Evolutionary conservation across 2,329 filamentous ascomycete species (phyloP), one percentile per base, ranked within the genome.

Genomic region (Aspergillus sp.): DNA sequence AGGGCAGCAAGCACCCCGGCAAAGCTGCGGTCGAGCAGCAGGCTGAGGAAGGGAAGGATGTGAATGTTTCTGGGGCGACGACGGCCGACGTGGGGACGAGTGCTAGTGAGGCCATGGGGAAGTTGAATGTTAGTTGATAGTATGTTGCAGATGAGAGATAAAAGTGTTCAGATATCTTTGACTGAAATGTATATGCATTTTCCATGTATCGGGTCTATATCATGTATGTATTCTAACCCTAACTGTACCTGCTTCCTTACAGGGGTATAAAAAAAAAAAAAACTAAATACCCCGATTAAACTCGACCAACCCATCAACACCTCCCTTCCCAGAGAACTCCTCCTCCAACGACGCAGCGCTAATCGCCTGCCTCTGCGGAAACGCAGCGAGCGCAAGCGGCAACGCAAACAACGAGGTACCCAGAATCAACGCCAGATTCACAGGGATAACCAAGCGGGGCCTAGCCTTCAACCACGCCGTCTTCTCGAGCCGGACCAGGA

Each of bases 261-360:
- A 2, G 19, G 19, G 19, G 19, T 19, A 19, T 19, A 19, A 1
- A 19, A 19, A 12, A 3, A 26, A 38, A 39, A 44, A 39, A 27
- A 36, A n/a, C 70, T 73, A 96, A 59, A 98, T 91, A 8, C 93
- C 93, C 61, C 93, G 81, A 69, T 98, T 97, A 70, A 98, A 97
- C 65, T 94, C 88, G n/a, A 98, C 86, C 73, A 88, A 75, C 0
- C 87, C 90, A 46, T 79, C 79, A 53, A 84, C 79, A 1, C 90
- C 91, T 30, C 88, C 90, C 47, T 79, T 80, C 5, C 81, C 84
- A 70, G 84, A 85, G 66, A 98, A 97, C 69, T 95, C 87, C 52
- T 85, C 75, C 75, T 97, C 93, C 47, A 98, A 71, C 43, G 74
- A 81, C 29, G 80, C 77, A 1, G 86, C 89, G 53, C 77, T 79